A percentile compares a stretch with the other conserved stretches of the same genome.
Conservation (phyloP, 2,329 filamentous ascomycete genomes). For the Pestalotiopsis sp. region DNA sequence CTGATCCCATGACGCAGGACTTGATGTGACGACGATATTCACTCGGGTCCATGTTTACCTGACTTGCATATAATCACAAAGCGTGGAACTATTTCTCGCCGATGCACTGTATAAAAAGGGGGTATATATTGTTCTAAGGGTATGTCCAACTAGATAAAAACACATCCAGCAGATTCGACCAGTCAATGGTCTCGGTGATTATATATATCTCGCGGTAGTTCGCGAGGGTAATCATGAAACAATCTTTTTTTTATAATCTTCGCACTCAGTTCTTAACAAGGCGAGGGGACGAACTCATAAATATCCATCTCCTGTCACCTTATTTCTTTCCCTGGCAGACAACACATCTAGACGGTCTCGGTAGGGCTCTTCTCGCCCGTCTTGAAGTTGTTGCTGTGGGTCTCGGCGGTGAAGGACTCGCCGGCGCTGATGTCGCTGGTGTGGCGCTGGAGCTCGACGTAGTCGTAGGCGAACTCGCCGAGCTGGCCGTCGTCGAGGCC, state of each 20-base stretch:
- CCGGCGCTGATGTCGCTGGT: conserved; percentile 47
- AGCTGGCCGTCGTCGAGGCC: conserved; percentile 76
- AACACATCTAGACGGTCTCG: conserved; percentile 18
- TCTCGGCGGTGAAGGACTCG: conserved; percentile 6
- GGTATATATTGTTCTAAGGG: background rate
- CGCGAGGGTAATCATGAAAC: background rate
- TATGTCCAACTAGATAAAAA: background rate
- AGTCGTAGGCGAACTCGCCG: conserved; percentile 83
- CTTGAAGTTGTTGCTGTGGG: conserved; percentile 15
- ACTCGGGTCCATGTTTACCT: too few relatives aligned
- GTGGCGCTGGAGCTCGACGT: conserved; percentile 72
- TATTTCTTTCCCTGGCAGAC: too few relatives aligned
- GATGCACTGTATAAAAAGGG: background rate
- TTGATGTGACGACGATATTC: too few relatives aligned
- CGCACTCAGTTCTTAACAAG: background rate
- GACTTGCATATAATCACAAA: too few relatives aligned
- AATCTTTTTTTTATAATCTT: background rate
- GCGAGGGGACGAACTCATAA: background rate
- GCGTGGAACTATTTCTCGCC: too few relatives aligned
- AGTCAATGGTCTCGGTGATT: background rate
- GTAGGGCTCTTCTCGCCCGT: conserved; percentile 28
- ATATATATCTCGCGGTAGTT: background rate
- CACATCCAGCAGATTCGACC: background rate
- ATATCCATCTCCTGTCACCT: background rate
- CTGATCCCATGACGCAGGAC: too few relatives aligned